phyloP scores from a whole-genome alignment of 2,329 filamentous ascomycete species.

The Neocatenulostroma microsporum region DNA sequence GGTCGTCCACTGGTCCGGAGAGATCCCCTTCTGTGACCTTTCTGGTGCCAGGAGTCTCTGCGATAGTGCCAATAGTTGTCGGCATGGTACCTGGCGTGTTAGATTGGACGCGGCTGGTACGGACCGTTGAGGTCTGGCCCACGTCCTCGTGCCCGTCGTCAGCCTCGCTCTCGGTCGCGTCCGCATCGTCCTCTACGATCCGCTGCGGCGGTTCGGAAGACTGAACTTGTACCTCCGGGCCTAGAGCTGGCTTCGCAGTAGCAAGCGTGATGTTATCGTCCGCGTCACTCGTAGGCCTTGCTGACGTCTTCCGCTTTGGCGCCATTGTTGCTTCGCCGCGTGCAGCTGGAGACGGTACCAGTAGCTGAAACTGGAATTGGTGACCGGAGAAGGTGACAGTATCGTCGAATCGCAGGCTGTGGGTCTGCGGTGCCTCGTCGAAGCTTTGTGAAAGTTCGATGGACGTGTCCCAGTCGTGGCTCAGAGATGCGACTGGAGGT shows the following conservation, averaged over 20 bases:
- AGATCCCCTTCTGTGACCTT: not conserved
- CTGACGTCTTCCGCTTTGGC: not conserved
- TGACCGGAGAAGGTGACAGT: not conserved
- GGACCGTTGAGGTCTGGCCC: not conserved
- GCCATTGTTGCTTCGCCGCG: not conserved
- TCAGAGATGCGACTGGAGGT: not conserved
- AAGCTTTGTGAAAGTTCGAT: not conserved
- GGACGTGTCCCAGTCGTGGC: not conserved
- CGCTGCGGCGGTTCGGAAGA: too few relatives aligned
- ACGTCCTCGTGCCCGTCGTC: not conserved
- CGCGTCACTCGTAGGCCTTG: not conserved
- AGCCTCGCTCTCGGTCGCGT: not conserved
- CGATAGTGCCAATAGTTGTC: not conserved
- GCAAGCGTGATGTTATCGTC: not conserved
- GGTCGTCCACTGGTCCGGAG: not conserved
- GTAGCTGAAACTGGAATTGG: conserved; percentile 2
- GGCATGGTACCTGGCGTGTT: not conserved
- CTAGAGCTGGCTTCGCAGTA: too few relatives aligned
- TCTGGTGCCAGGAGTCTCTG: not conserved
- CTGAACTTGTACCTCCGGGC: too few relatives aligned
- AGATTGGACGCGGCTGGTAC: not conserved
- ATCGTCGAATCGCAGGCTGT: not conserved
- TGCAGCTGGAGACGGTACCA: not conserved
- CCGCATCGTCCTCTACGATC: too few relatives aligned
- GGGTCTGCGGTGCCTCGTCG: not conserved